Evolutionary conservation across 2,329 filamentous ascomycete genomes (phyloP).

Genomic region (Incumbomyces delicatus): DNA sequence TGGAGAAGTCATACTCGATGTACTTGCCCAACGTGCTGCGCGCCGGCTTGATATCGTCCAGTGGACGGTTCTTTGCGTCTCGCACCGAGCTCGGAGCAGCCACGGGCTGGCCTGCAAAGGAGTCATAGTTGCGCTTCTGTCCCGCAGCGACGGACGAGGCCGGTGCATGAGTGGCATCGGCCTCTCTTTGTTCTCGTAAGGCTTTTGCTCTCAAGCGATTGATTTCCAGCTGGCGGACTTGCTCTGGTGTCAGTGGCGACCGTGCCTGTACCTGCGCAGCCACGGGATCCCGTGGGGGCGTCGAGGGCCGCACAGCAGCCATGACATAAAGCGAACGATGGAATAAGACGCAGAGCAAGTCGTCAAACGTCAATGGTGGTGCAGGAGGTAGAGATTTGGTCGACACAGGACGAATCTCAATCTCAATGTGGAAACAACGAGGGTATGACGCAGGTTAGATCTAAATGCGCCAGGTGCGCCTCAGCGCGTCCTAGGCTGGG

Average conservation of each 20-base stretch:
- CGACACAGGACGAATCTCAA: not conserved
- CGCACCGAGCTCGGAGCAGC: slow-evolving; percentile 52
- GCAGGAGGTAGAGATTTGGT: not conserved
- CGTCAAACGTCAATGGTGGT: not conserved
- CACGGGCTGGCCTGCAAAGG: slow-evolving; percentile 43
- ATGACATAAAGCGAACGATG: slow-evolving; percentile 8
- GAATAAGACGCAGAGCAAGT: not conserved
- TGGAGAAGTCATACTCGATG: slow-evolving; percentile 95
- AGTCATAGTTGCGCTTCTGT: slow-evolving; percentile 62
- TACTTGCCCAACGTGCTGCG: slow-evolving; percentile 77
- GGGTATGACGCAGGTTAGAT: slow-evolving; percentile 3
- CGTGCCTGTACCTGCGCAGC: slow-evolving; percentile 26
- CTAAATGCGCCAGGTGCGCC: not conserved
- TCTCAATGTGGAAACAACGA: not conserved
- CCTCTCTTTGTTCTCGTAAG: slow-evolving; percentile 62
- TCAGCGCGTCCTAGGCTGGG: too few relatives aligned
- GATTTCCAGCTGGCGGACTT: slow-evolving; percentile 63
- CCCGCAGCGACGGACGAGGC: slow-evolving; percentile 43
- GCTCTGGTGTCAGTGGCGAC: slow-evolving; percentile 49
- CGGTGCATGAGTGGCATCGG: slow-evolving; percentile 37
- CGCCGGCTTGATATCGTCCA: slow-evolving; percentile 57
- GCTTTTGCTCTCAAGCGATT: slow-evolving; percentile 83
- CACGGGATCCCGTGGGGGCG: slow-evolving; percentile 33
- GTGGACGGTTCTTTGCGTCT: slow-evolving; percentile 49
- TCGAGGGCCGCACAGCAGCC: slow-evolving; percentile 33